These are phyloP conservation scores for Coniochaeta sp. DNA, from an alignment of 2,329 filamentous ascomycete species.

Conservation along the genomic window DNA sequence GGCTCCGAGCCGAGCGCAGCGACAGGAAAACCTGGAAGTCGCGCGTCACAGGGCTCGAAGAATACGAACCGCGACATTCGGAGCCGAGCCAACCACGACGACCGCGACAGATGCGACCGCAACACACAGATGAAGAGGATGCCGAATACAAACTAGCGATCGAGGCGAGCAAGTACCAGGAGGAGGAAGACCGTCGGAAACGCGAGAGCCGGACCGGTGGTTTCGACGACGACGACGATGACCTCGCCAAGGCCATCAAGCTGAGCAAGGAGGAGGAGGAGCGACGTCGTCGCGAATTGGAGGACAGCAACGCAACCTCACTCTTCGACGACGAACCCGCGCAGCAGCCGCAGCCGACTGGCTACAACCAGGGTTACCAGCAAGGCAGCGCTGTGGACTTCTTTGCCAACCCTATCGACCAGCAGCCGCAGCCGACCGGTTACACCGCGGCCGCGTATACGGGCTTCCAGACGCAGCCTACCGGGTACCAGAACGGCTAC, in stretches of 20 bases:
- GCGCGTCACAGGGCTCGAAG: constrained; percentile 86
- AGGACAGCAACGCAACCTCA: constrained; percentile 74
- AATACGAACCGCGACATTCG: constrained; percentile 49
- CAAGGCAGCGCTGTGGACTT: constrained; percentile 95
- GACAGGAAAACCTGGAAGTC: constrained; percentile 97
- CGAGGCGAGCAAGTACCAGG: constrained; percentile 90
- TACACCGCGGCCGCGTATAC: constrained; percentile 47
- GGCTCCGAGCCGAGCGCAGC: constrained; percentile 79
- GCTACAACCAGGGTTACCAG: constrained; percentile 95
- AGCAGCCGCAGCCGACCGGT: constrained; percentile 71
- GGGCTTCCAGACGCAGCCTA: constrained; percentile 36
- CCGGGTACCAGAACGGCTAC: constrained; percentile 53
- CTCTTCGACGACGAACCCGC: constrained; percentile 78
- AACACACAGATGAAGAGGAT: constrained; percentile 70
- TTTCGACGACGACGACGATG: constrained; percentile 63
- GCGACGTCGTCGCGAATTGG: constrained; percentile 74
- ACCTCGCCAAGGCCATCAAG: constrained; percentile 89
- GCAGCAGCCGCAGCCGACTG: constrained; percentile 72
- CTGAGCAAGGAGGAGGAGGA: constrained; percentile 95
- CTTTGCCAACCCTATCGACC: constrained; percentile 90
- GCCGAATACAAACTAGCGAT: constrained; percentile 84
- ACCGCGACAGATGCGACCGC: constrained; percentile 37
- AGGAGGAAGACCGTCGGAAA: constrained; percentile 78
- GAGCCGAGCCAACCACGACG: constrained; percentile 34
- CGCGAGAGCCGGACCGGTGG: constrained; percentile 50